These are phyloP conservation scores for Glycyrrhiza uralensis DNA, from an alignment of 306 rosid species.

Conservation along the genomic window DNA sequence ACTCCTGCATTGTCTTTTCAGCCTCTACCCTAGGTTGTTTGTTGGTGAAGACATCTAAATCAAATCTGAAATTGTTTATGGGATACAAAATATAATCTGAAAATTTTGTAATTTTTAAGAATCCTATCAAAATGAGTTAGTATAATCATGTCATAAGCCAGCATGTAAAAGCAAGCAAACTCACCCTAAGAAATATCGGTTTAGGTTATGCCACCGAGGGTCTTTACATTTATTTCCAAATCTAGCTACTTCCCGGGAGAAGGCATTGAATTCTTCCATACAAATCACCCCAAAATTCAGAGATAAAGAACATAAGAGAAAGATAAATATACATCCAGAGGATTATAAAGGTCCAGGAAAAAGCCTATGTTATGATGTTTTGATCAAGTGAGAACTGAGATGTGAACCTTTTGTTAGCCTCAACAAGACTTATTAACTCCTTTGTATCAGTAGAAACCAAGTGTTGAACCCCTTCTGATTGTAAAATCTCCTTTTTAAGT, in stretches of 20 bases:
- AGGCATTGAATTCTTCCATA: constrained; percentile 70
- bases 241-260: constrained; percentile 68
- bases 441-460: constrained; percentile 68
- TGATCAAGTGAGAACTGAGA: constrained; percentile 24
- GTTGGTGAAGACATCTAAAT: constrained; percentile 41
- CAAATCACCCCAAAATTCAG: constrained; percentile 23
- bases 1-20: constrained; percentile 62
- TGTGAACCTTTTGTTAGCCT: constrained; percentile 95
- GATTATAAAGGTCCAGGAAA: neutral
- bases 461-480: constrained; percentile 61
- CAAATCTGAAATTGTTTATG: constrained; percentile 55
- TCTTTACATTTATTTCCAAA: constrained; percentile 81
- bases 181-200: constrained; percentile 66
- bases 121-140: neutral
- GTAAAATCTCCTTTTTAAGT: constrained; percentile 55
- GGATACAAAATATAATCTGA: constrained; percentile 37
- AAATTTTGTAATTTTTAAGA: constrained; percentile 25
- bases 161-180: constrained; percentile 14
- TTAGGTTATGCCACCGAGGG: constrained; percentile 80
- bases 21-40: constrained; percentile 50
- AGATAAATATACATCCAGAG: neutral
- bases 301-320: constrained; percentile 3
- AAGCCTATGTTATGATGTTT: too few species aligned
- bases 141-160: neutral
- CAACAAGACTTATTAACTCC: constrained; percentile 61